Evolutionary conservation across 1,284 basidiomycete species (phyloP).

Genomic region (Marasmius sp.): DNA sequence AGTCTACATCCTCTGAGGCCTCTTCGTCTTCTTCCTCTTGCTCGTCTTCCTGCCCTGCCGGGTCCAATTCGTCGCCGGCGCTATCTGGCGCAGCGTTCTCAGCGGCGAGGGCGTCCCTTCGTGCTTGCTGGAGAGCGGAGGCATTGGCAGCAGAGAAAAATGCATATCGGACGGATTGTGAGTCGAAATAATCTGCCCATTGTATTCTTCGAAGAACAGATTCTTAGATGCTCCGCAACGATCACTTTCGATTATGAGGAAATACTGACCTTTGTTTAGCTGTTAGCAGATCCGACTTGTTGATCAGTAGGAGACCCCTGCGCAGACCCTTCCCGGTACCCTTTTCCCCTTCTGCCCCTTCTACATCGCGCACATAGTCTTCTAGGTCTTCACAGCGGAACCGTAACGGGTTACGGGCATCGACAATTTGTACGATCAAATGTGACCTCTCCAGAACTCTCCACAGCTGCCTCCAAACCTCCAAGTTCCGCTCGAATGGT

Average conservation of each 20-base stretch:
- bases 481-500: slow-evolving; percentile 93
- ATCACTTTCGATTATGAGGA: background rate
- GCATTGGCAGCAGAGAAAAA: slow-evolving; percentile 97
- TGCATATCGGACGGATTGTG: slow-evolving; percentile 79
- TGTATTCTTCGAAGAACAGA: slow-evolving; percentile 39
- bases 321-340: slow-evolving; percentile 76
- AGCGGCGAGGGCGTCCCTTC: slow-evolving; percentile 50
- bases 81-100: slow-evolving; percentile 16
- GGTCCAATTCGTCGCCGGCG: slow-evolving; percentile 12
- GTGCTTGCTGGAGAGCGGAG: slow-evolving; percentile 78
- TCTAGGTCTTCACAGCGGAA: slow-evolving; percentile 95
- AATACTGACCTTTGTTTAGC: slow-evolving; percentile 76
- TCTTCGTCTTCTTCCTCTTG: slow-evolving; percentile 20
- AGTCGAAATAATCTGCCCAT: slow-evolving; percentile 96
- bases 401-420: slow-evolving; percentile 88
- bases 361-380: slow-evolving; percentile 79
- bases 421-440: slow-evolving; percentile 93
- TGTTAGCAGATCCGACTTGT: slow-evolving; percentile 95
- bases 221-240: slow-evolving; percentile 15
- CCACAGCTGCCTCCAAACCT: slow-evolving; percentile 97
- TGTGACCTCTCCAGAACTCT: slow-evolving; percentile 93
- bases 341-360: slow-evolving; percentile 73
- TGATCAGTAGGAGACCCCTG: slow-evolving; percentile 85
- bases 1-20: slow-evolving; percentile 23
- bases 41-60: slow-evolving; percentile 29